phyloP scores from a whole-genome alignment of 495 filamentous ascomycete species.

The Penicillium arizonense region DNA sequence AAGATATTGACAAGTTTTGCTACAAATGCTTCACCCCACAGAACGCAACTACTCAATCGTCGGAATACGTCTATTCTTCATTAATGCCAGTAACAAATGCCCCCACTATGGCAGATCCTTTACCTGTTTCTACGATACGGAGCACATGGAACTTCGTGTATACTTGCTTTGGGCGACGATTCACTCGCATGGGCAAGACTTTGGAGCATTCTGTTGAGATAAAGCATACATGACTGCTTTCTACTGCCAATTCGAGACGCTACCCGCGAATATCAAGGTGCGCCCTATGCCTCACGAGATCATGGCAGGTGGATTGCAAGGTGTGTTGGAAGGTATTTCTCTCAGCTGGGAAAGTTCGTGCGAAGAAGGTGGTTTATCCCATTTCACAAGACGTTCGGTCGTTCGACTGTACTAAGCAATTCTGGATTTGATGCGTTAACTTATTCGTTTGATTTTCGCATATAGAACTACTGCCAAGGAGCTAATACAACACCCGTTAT shows the following conservation, averaged over 20 bases:
- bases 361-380: not conserved
- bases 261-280: not conserved
- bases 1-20: not conserved
- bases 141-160: not conserved
- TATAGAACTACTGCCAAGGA: too few relatives aligned
- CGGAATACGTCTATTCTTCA: not conserved
- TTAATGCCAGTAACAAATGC: not conserved
- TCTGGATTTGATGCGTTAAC: not conserved
- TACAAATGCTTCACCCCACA: not conserved
- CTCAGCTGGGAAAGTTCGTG: not conserved
- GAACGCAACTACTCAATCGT: not conserved
- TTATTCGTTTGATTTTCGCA: too few relatives aligned
- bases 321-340: not conserved
- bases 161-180: not conserved
- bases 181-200: not conserved
- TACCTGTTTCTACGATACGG: not conserved
- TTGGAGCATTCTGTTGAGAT: not conserved
- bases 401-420: too few relatives aligned
- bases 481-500: too few relatives aligned
- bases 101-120: not conserved
- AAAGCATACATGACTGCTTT: not conserved
- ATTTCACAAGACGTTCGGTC: not conserved
- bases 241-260: not conserved
- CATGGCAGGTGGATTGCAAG: not conserved
- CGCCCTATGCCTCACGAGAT: not conserved